Evolutionary conservation across 371 early-diverging fungal genomes (phyloP), one percentile per base, ranked within the genome.

Genomic region (Syncephalastrum racemosum): DNA sequence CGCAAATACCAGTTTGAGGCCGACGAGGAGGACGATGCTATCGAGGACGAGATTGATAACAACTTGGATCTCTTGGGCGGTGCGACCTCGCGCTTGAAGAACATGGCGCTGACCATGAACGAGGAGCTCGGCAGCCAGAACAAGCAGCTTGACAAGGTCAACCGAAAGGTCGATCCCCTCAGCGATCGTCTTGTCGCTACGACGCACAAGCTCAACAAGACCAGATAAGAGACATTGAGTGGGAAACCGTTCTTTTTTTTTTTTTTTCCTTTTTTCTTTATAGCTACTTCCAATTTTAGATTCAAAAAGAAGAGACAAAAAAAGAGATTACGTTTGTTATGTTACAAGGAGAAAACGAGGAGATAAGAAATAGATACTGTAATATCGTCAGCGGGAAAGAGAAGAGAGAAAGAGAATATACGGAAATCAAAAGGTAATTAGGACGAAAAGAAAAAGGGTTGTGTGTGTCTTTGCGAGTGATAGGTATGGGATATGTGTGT

Each of bases 41-140:
- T 83, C n/a, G 94, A 94, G 70, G 75, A 85, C 56, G 93, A 94
- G 62, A 87, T 94, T 62, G 88, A 94, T 67, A 49, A 60, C 8
- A 93, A 94, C 63, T 57, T 94, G 65, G 85, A 89, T 63, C 62
- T 83, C 57, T 71, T 94, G 31, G 77, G 86, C 31, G 68, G 65
- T 50, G 81, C 85, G 14, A 60, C 89, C n/a, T 70, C 76, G 12
- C 62, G 87, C 43, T 68, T 94, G 48, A 90, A 87, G 78, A 80
- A 86, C 64, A 84, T 88, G 80, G 88, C 91, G 15, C 46, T 80
- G 24, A 75, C 88, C 49, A 92, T 92, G 85, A 83, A 83, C 56
- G 67, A 71, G 4, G 92, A 91, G 67, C 70, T 94, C 46, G 83
- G 86, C 53, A 63, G 77, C n/a, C 93, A 93, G 73, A 88, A 82